These are phyloP conservation scores for Ampelocalamus luodianensis DNA, from an alignment of 176 grass and related monocot genomes.

Conservation along the genomic window DNA sequence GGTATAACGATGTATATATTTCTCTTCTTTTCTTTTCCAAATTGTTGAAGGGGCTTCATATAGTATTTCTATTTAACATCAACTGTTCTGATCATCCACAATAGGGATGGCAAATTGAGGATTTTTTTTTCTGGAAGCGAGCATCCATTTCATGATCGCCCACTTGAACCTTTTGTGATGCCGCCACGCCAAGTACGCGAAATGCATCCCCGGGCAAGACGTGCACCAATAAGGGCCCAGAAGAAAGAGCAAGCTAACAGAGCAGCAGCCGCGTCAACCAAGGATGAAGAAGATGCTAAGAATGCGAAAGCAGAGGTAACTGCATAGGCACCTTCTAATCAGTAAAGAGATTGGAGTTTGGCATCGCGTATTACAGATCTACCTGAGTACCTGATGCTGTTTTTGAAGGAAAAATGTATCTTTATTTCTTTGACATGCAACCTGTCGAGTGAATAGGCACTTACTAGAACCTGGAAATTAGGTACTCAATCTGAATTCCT, in stretches of 20 bases:
- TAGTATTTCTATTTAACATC: background rate
- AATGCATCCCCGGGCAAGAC: conserved; percentile 27
- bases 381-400: background rate
- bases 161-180: conserved; percentile 74
- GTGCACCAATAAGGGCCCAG: no score
- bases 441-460: no score
- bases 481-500: background rate
- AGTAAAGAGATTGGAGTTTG: conserved; percentile 27
- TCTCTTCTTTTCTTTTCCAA: no score
- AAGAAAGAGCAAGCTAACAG: conserved; percentile 76
- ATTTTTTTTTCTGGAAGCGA: background rate
- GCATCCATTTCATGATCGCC: conserved; percentile 63
- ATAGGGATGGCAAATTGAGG: conserved; percentile 84
- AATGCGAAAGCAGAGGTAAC: conserved; percentile 31
- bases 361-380: conserved; percentile 9
- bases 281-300: conserved; percentile 41
- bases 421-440: no score
- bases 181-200: conserved; percentile 72
- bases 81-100: conserved; percentile 44
- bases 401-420: background rate
- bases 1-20: no score
- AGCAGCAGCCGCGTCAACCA: conserved; percentile 19
- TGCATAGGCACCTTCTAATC: conserved; percentile 34
- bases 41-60: no score
- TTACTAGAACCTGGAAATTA: background rate